These are phyloP conservation scores for Pichia californica DNA, from an alignment of 805 yeast genomes.

Conservation along the genomic window DNA sequence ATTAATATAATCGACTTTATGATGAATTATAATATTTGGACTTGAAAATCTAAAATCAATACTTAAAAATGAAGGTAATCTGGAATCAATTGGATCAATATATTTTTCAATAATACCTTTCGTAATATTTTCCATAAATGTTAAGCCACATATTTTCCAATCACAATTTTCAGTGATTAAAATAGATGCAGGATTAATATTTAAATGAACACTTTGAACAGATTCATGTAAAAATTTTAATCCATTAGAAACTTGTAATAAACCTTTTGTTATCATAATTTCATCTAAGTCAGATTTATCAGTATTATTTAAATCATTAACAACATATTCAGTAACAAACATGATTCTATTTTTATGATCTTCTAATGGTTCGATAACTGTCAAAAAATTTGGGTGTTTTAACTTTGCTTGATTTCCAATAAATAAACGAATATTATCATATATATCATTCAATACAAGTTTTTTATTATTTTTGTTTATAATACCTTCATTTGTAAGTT, in stretches of 20 bases:
- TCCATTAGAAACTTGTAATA: slow-evolving; percentile 71
- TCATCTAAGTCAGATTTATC: slow-evolving; percentile 55
- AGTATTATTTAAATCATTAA: slow-evolving; percentile 24
- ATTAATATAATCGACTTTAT: slow-evolving; percentile 54
- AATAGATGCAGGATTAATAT: slow-evolving; percentile 71
- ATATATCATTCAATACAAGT: slow-evolving; percentile 51
- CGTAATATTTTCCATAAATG: slow-evolving; percentile 40
- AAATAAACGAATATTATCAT: slow-evolving; percentile 59
- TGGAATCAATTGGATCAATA: slow-evolving; percentile 65
- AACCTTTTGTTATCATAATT: slow-evolving; percentile 67
- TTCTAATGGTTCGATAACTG: slow-evolving; percentile 83
- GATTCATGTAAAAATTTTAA: slow-evolving; percentile 75
- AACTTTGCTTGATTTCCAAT: slow-evolving; percentile 68
- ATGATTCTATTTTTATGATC: slow-evolving; percentile 70
- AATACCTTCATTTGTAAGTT: slow-evolving; percentile 44
- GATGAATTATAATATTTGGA: slow-evolving; percentile 74
- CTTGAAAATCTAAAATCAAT: slow-evolving; percentile 70
- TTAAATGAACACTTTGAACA: slow-evolving; percentile 69
- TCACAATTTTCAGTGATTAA: slow-evolving; percentile 80
- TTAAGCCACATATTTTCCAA: slow-evolving; percentile 87
- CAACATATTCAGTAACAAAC: slow-evolving; percentile 81
- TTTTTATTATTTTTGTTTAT: slow-evolving; percentile 43
- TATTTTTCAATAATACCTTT: slow-evolving; percentile 50
- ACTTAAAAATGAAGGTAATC: slow-evolving; percentile 68
- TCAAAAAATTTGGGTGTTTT: slow-evolving; percentile 83